Base-by-base conservation (phyloP, 352 stramenopile species). In the Pythium oligandrum region DNA sequence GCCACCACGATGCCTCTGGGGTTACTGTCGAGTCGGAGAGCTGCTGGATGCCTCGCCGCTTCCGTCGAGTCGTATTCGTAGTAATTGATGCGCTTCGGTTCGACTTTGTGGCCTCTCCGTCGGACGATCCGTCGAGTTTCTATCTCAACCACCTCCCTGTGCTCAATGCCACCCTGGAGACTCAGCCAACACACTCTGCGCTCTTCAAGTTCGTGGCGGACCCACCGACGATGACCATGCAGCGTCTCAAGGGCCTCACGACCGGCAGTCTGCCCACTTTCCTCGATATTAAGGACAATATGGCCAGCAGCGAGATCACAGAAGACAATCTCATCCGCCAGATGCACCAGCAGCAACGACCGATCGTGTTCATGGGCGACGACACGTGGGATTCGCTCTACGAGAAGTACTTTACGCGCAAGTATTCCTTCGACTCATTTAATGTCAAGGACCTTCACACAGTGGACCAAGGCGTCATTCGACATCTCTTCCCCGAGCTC, bases 381-480 rank as follows among this genome's bases (percentile, higher is more conserved):
- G 96, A 99, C 77, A 99, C 97, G 39, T 99, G 97, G 97, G 75
- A 93, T 8, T 78, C 88, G 49, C 72, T 99, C 6, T 99, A 98
- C 69, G 88, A 88, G 1, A 76, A 60, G 38, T 65, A 85, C 48
- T 98, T 99, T 68, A 81, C 94, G 39, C 81, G 94, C 44, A 87
- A 81, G 48, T 98, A 96, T 70, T 87, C 95, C 2, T 99, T 93
- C 61, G 96, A 98, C 53, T 98, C 91, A 47, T 99, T 99, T 66
- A 99, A 99, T 71, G 98, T 98, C 30, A 93, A 98, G 57, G 97
- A 99, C 70, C 71, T 99, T 38, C 80, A 99, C 75, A 98, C 96
- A 1, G 97, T 99, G 7, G 97, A 99, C 76, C 83, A 97, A 66
- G 97, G 96, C 7, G 88, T 98, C 44, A 64, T 71, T 12, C 32